phyloP scores from a whole-genome alignment of 768 basidiomycete species.

The Myochromella boudieri region DNA sequence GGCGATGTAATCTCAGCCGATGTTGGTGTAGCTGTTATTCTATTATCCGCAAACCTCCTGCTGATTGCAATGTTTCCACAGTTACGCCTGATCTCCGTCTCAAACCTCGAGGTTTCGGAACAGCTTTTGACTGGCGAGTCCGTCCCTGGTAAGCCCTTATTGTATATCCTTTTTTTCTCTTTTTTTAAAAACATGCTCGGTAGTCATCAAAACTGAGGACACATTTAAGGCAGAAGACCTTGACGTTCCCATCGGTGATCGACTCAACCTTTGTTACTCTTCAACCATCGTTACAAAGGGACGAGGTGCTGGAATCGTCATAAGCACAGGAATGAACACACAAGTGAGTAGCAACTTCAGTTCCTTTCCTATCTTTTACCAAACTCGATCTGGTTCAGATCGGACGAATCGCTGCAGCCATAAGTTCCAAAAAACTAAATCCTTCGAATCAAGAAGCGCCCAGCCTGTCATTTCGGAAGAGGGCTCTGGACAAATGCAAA shows the following conservation, averaged over 20 bases:
- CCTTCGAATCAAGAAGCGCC: constrained; percentile 12
- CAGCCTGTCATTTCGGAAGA: constrained; percentile 22
- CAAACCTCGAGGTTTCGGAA: constrained; percentile 50
- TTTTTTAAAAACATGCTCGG: too few species aligned
- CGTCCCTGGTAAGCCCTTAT: constrained; percentile 34
- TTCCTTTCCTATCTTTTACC: neutral
- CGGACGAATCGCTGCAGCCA: constrained; percentile 36
- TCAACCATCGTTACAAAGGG: constrained; percentile 48
- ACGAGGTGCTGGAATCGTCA: constrained; percentile 45
- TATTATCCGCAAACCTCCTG: neutral
- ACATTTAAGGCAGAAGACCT: constrained; percentile 27
- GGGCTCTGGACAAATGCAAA: constrained; percentile 21
- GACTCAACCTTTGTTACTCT: constrained; percentile 42
- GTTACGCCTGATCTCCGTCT: constrained; percentile 43
- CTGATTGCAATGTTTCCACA: constrained; percentile 12
- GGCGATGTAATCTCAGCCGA: constrained; percentile 49
- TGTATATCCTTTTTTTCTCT: too few species aligned
- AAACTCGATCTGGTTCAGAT: constrained; percentile 24
- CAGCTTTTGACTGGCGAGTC: constrained; percentile 54
- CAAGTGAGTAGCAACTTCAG: constrained; percentile 36
- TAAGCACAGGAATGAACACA: constrained; percentile 52
- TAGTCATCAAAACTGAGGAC: constrained; percentile 40
- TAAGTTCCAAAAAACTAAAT: constrained; percentile 25
- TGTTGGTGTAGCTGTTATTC: constrained; percentile 19
- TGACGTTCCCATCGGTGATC: constrained; percentile 41